These are phyloP conservation scores for Ustilago bromivora DNA, from an alignment of 1,284 basidiomycete species.

Conservation along the genomic window DNA sequence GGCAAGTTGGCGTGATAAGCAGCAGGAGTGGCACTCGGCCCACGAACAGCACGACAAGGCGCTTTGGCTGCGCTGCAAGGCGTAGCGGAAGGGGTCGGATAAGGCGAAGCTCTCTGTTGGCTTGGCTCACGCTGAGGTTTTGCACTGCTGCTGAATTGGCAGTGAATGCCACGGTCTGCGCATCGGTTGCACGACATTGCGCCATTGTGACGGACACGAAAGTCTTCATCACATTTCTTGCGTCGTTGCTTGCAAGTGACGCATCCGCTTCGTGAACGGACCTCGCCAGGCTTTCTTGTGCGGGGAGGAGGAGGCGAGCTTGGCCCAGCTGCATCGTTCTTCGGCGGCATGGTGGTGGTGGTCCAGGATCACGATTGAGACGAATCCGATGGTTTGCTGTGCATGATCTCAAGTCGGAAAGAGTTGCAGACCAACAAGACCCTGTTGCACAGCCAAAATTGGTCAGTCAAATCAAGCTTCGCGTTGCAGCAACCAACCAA, in stretches of 20 bases:
- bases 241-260: conserved; percentile 54
- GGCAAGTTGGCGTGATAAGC: conserved; percentile 9
- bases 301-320: conserved; percentile 34
- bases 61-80: conserved; percentile 16
- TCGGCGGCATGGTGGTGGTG: conserved; percentile 14
- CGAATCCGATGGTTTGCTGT: neutral
- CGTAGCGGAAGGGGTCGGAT: conserved; percentile 12
- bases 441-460: conserved; percentile 1
- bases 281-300: conserved; percentile 46
- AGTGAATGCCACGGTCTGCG: conserved; percentile 44
- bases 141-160: conserved; percentile 28
- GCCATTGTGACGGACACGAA: conserved; percentile 46
- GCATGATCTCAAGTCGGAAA: neutral
- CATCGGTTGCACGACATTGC: conserved; percentile 48
- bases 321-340: conserved; percentile 12
- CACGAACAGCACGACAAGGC: conserved; percentile 15
- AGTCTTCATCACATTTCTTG: conserved; percentile 59
- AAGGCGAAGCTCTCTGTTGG: conserved; percentile 23
- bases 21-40: conserved; percentile 9
- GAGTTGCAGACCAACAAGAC: neutral
- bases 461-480: neutral
- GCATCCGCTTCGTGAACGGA: conserved; percentile 55
- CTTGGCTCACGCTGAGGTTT: conserved; percentile 23
- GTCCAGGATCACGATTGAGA: neutral
- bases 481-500: neutral